phyloP scores from a whole-genome alignment of 163 green algal genomes.

The Smithsoniella earleae region DNA sequence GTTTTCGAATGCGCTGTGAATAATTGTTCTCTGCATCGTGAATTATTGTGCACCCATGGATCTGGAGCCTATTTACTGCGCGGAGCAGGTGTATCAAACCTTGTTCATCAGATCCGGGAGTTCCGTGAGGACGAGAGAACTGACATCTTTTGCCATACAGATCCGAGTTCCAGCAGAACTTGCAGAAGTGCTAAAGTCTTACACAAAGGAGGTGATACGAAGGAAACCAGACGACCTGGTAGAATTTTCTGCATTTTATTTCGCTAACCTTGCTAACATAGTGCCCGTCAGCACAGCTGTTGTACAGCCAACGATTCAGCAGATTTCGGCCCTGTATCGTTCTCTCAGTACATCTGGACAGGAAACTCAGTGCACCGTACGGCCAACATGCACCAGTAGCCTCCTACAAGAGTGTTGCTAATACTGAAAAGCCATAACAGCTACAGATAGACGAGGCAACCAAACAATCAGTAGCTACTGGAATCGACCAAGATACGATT shows the following conservation, averaged over 20 bases:
- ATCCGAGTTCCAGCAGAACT: slow-evolving; percentile 58
- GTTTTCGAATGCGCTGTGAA: too few relatives aligned
- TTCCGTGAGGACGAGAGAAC: not conserved
- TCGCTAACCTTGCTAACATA: slow-evolving; percentile 52
- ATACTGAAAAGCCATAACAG: not conserved
- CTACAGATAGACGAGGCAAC: not conserved
- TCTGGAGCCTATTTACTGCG: slow-evolving; percentile 67
- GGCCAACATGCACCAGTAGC: too few relatives aligned
- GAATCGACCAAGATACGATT: slow-evolving; percentile 10
- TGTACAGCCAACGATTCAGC: slow-evolving; percentile 8
- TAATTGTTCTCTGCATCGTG: too few relatives aligned
- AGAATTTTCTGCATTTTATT: slow-evolving; percentile 61
- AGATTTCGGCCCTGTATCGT: not conserved
- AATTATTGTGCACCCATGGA: too few relatives aligned
- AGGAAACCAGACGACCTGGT: slow-evolving; percentile 52
- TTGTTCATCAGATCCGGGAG: not conserved
- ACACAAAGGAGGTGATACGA: slow-evolving; percentile 67
- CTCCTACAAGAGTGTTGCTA: not conserved
- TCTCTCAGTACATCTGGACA: not conserved
- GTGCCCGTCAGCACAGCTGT: slow-evolving; percentile 1
- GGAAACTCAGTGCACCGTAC: too few relatives aligned
- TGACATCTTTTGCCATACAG: slow-evolving; percentile 37
- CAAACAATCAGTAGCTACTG: not conserved
- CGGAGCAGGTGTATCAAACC: slow-evolving; percentile 46
- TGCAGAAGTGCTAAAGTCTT: slow-evolving; percentile 62